Evolutionary conservation across 208 protist species (phyloP), one percentile per base, ranked within the genome.

Genomic region (Acanthamoeba lenticulata): DNA sequence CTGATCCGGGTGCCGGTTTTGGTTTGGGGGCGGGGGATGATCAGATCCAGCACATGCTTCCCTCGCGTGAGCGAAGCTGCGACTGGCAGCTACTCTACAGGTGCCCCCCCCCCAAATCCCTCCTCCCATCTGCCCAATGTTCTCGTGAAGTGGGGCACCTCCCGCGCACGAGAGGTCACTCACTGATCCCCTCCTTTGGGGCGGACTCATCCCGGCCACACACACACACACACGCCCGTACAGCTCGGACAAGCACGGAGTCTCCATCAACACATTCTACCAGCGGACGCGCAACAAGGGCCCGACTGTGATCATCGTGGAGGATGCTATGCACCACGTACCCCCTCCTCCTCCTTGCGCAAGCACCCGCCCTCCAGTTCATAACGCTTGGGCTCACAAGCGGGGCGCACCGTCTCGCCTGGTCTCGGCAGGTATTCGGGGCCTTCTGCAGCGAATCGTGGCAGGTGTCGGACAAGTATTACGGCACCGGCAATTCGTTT

Each of bases 281-380:
- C 42, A 24, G 15, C 29, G 42, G 36, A 38, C 42, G 4, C 47
- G 57, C 47, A 47, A 90, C 36, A 67, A 69, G 47, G 83, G 83
- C 0, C 36, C 83, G 6, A 72, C 83, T 17, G 52, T 90, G 27
- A 44, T 90, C 24, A 90, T 90, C 27, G 52, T 90, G 15, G 83
- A 90, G 44, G 83, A 90, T 32, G 65, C 83, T 11, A 90, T 72
- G 47, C 83, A 90, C 38, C 55, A 90, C 83, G 83, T 90, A 69
- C 1, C 5, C 17, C 52, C 17, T 27, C 52, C 17, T 24, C 4
- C 17, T 24, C 52, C 4, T 60, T n/a, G n/a, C n/a, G n/a, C n/a
- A n/a, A n/a, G n/a, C n/a, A n/a, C n/a, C n/a, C n/a, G n/a, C n/a
- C n/a, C n/a, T n/a, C n/a, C n/a, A n/a, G n/a, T n/a, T n/a, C n/a